A percentile compares a stretch with the other conserved stretches of the same genome.
Evolutionary conservation across 129 eudicot species (phyloP).

Genomic region (Artemisia argyi): DNA sequence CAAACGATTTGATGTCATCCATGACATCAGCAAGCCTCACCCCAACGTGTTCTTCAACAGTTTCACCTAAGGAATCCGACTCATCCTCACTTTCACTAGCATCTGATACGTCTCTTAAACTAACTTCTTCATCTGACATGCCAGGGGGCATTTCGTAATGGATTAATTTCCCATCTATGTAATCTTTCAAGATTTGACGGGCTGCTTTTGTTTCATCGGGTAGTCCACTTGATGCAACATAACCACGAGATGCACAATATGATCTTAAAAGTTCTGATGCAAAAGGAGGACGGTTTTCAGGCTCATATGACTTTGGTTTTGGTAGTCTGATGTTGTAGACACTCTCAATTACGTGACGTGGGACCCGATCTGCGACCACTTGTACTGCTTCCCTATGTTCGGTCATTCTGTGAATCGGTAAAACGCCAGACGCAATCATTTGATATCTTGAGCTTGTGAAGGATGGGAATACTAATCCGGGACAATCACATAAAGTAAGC

Average conservation of each 20-base stretch:
- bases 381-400: conserved; percentile 89
- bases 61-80: conserved; percentile 28
- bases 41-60: conserved; percentile 25
- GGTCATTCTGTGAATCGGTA: conserved; percentile 86
- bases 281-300: conserved; percentile 65
- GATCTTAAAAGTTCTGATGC: conserved; percentile 76
- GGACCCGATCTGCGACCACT: conserved; percentile 78
- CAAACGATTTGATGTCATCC: conserved; percentile 68
- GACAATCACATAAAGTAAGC: conserved; percentile 89
- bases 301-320: conserved; percentile 84
- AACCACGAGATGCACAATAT: conserved; percentile 93
- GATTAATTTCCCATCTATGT: conserved; percentile 79
- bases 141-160: conserved; percentile 92
- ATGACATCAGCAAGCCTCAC: conserved; percentile 57
- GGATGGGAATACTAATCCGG: conserved; percentile 91
- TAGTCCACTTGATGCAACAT: conserved; percentile 80
- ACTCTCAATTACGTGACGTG: conserved; percentile 53
- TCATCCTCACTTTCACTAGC: conserved; percentile 15
- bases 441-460: conserved; percentile 94
- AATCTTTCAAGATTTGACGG: conserved; percentile 80
- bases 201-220: conserved; percentile 94
- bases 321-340: conserved; percentile 79
- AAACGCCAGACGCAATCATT: conserved; percentile 93
- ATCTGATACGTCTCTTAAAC: background rate
- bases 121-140: conserved; percentile 31